phyloP scores from a whole-genome alignment of 2,329 filamentous ascomycete genomes.

The Xylariomycetidae sp. region DNA sequence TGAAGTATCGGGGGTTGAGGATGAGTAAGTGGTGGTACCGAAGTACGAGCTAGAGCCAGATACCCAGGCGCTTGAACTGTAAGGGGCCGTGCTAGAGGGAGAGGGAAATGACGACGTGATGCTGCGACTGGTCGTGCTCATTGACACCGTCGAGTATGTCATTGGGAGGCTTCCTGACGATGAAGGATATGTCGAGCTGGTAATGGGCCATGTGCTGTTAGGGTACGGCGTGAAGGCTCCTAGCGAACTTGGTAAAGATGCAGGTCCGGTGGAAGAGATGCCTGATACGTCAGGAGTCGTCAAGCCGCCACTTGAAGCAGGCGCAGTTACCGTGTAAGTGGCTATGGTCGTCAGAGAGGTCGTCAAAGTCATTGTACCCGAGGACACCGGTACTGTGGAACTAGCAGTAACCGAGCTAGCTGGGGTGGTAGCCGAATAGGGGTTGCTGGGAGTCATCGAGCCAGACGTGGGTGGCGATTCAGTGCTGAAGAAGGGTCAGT shows the following conservation, averaged over 20 bases:
- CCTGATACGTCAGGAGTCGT: no score
- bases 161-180: no score
- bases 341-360: not conserved
- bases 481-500: no score
- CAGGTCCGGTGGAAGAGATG: not conserved
- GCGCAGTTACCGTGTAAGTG: not conserved
- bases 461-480: no score
- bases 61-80: constrained; percentile 5
- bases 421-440: not conserved
- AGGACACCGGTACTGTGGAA: not conserved
- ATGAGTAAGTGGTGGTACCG: no score
- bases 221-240: no score
- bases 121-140: constrained; percentile 6
- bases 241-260: no score
- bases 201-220: constrained; percentile 4
- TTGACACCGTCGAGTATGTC: constrained; percentile 5
- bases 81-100: constrained; percentile 2
- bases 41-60: no score
- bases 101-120: constrained; percentile 1
- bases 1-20: not conserved
- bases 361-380: not conserved
- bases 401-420: constrained; percentile 2
- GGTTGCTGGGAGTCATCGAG: no score
- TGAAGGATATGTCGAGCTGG: constrained; percentile 2
- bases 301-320: no score